phyloP scores from a whole-genome alignment of 163 green algal species.

The Scenedesmus sp. region DNA sequence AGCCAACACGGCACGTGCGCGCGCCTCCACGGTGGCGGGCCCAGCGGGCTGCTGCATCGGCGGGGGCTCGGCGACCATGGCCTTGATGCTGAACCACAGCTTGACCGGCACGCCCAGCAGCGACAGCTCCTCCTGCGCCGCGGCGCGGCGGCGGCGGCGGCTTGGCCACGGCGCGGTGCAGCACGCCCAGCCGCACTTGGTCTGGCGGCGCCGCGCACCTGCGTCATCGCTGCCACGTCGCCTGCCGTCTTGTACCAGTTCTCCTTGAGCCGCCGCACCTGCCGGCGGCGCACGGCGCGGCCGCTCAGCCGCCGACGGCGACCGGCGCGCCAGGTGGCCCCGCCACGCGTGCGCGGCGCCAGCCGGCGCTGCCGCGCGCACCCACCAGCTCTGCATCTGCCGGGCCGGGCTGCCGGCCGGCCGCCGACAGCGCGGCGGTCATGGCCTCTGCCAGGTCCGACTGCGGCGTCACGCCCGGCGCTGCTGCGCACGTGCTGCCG shows the following conservation, averaged over 20 bases:
- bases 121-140: constrained; percentile 11
- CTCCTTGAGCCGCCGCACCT: not conserved
- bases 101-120: constrained; percentile 7
- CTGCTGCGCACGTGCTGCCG: not conserved
- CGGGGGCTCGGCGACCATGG: no score
- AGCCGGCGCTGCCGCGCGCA: no score
- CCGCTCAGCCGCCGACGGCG: not conserved
- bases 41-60: not conserved
- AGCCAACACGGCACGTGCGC: no score
- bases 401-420: not conserved
- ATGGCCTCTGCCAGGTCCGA: constrained; percentile 5
- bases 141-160: not conserved
- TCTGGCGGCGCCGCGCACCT: not conserved
- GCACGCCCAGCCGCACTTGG: not conserved
- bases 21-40: no score
- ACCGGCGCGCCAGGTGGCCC: no score
- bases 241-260: constrained; percentile 18
- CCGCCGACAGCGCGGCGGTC: not conserved
- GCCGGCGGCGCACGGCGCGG: not conserved
- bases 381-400: not conserved
- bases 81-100: no score
- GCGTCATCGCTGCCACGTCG: constrained; percentile 9
- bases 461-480: no score
- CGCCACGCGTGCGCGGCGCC: no score
- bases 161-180: not conserved